phyloP scores from a whole-genome alignment of 2,329 filamentous ascomycete genomes.

The Metarhizium sp. region DNA sequence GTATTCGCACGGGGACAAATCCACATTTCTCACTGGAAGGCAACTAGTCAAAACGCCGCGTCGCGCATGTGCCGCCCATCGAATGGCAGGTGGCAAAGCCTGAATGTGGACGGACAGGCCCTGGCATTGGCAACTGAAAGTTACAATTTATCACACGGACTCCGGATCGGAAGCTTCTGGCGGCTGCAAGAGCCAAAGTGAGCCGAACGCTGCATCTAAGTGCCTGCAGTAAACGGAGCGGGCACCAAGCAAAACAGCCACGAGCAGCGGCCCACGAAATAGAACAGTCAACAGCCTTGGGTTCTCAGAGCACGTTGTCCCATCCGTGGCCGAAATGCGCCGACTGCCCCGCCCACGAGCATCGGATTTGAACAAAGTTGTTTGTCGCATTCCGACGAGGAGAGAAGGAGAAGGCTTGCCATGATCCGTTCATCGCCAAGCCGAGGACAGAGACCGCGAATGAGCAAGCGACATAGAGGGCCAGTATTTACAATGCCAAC shows the following conservation, averaged over 20 bases:
- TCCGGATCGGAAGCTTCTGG: not conserved
- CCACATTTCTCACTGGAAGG: not conserved
- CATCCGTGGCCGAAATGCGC: conserved; percentile 15
- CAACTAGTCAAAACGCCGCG: not conserved
- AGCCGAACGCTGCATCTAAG: not conserved
- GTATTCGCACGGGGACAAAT: conserved; percentile 1
- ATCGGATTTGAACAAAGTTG: not conserved
- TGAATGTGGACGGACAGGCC: not conserved
- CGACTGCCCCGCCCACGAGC: conserved; percentile 8
- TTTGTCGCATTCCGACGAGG: not conserved
- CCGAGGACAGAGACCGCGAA: too few species aligned
- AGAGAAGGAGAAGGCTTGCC: not conserved
- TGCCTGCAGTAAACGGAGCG: conserved; percentile 4
- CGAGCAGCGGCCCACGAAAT: not conserved
- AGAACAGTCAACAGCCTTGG: conserved; percentile 2
- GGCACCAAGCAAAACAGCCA: conserved; percentile 5
- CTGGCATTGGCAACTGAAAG: not conserved
- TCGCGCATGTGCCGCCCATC: not conserved
- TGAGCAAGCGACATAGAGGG: too few species aligned
- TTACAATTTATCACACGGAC: not conserved
- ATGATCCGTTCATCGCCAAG: too few species aligned
- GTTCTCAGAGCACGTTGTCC: conserved; percentile 13
- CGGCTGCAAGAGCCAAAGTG: too few species aligned
- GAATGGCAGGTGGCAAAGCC: not conserved
- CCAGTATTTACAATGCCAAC: too few species aligned